These are phyloP conservation scores for Agaricus subrufescens DNA, from an alignment of 768 basidiomycete genomes.

Conservation along the genomic window DNA sequence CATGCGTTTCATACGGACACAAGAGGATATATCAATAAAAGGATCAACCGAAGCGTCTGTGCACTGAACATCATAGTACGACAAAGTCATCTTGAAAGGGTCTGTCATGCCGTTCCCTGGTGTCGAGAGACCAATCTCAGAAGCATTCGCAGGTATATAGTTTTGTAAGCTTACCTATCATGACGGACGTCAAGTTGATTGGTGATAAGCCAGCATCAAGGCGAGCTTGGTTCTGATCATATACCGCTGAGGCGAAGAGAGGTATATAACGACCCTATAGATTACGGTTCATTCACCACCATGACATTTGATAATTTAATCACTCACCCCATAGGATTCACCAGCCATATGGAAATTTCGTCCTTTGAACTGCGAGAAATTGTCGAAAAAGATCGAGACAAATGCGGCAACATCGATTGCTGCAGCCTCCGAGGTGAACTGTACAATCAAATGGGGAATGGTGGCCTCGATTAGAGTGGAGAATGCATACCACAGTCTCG, in stretches of 20 bases:
- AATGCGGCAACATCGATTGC: conserved; percentile 70
- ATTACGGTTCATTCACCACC: background rate
- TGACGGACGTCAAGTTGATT: conserved; percentile 65
- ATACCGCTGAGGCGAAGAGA: conserved; percentile 70
- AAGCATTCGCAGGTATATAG: background rate
- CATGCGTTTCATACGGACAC: conserved; percentile 56
- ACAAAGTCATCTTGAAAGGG: conserved; percentile 35
- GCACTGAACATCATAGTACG: conserved; percentile 50
- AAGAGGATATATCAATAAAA: conserved; percentile 41
- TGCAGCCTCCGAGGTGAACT: conserved; percentile 64
- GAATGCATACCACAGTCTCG: conserved; percentile 44
- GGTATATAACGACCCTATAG: conserved; percentile 65
- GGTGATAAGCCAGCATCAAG: conserved; percentile 47
- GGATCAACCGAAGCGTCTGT: conserved; percentile 45
- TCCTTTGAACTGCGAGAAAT: conserved; percentile 68
- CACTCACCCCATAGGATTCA: conserved; percentile 71
- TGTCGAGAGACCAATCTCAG: background rate
- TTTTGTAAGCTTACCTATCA: conserved; percentile 49
- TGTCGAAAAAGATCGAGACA: conserved; percentile 68
- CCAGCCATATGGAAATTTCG: conserved; percentile 62
- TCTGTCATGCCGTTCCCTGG: conserved; percentile 64
- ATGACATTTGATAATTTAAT: background rate
- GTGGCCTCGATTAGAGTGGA: background rate
- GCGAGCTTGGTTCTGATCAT: conserved; percentile 63
- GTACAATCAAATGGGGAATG: background rate